These are phyloP conservation scores for Bromus sterilis DNA, from an alignment of 176 grass and related monocot species.

Conservation along the genomic window DNA sequence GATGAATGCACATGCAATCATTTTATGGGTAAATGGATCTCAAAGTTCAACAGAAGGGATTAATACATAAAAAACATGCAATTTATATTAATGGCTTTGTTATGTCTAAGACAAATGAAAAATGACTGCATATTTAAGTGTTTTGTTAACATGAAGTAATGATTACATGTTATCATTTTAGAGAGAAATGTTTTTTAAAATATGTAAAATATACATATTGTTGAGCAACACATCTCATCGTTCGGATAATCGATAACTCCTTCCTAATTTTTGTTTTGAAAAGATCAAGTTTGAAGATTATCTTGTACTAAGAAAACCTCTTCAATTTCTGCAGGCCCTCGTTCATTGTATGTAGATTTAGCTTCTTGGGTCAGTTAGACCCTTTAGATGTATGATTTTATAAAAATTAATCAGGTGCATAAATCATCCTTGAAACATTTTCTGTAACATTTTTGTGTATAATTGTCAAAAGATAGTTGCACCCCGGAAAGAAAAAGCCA, in stretches of 20 bases:
- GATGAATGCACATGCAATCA: too few species aligned
- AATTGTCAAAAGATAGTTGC: background rate
- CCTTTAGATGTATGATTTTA: background rate
- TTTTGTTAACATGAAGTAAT: too few species aligned
- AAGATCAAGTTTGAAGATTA: background rate
- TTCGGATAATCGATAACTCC: background rate
- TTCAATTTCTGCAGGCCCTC: background rate
- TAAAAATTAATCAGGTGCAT: background rate
- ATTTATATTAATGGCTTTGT: too few species aligned
- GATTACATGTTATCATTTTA: too few species aligned
- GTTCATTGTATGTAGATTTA: background rate
- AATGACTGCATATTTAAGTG: too few species aligned
- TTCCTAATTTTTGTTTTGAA: background rate
- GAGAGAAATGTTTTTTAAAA: too few species aligned
- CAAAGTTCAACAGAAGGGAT: too few species aligned
- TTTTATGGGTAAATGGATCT: too few species aligned
- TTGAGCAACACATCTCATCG: too few species aligned
- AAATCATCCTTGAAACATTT: background rate
- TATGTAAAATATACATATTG: too few species aligned
- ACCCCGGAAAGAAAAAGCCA: background rate
- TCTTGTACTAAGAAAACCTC: background rate
- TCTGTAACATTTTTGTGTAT: background rate
- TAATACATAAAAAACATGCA: too few species aligned
- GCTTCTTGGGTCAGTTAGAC: background rate
- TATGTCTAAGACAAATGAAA: too few species aligned